A percentile compares a stretch with the other conserved stretches of the same genome.
Evolutionary conservation across 257 asterid species (phyloP).

Genomic region (Penstemon barbatus): DNA sequence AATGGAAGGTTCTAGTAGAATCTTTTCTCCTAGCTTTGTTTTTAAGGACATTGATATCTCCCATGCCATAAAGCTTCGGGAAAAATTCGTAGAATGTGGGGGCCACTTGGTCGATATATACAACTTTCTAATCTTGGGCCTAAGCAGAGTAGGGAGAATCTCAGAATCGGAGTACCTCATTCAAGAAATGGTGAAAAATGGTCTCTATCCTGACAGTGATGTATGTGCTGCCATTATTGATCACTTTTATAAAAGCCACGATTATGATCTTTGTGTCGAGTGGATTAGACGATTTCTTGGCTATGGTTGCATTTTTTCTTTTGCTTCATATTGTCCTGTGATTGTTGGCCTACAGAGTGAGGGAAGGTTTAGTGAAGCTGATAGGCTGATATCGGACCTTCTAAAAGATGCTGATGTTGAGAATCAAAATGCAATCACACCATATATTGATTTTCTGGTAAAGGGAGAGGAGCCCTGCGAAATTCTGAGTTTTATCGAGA

Average conservation of each 20-base stretch:
- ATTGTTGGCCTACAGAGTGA: constrained; percentile 35
- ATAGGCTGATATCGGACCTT: constrained; percentile 29
- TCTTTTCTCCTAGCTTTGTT: neutral
- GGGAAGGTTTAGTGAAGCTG: constrained; percentile 37
- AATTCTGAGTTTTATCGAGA: constrained; percentile 28
- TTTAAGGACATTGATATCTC: constrained; percentile 30
- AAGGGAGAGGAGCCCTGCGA: constrained; percentile 32
- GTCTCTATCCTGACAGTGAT: constrained; percentile 33
- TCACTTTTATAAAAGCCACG: constrained; percentile 25
- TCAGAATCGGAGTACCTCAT: constrained; percentile 35
- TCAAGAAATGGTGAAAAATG: constrained; percentile 36
- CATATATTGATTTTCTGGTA: constrained; percentile 35
- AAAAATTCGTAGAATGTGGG: constrained; percentile 27
- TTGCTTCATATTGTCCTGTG: constrained; percentile 28
- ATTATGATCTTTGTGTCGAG: constrained; percentile 24
- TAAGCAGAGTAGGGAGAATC: constrained; percentile 31
- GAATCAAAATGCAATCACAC: constrained; percentile 33
- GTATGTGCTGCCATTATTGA: constrained; percentile 27
- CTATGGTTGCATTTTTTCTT: constrained; percentile 28
- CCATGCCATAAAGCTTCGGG: constrained; percentile 31
- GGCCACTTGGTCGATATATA: constrained; percentile 28
- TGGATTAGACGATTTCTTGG: constrained; percentile 32
- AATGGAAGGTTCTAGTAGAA: neutral
- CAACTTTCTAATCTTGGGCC: constrained; percentile 38
- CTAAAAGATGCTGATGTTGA: constrained; percentile 32